Base-by-base conservation (phyloP, 2,329 filamentous ascomycete genomes). In the Monosporascus sp. region DNA sequence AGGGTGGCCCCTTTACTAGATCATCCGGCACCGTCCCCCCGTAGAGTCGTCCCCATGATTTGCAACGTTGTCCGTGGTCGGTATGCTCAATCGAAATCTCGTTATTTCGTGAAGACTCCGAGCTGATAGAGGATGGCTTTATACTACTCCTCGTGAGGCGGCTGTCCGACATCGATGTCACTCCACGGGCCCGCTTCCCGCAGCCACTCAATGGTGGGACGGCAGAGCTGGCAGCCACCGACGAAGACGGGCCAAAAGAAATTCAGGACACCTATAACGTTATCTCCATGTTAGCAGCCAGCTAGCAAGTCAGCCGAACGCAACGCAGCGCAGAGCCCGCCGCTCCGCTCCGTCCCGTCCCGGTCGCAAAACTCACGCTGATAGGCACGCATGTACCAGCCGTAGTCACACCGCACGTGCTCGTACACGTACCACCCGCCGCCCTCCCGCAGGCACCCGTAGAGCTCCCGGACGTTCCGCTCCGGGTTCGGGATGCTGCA, bases 371-470 rank as follows among this genome's bases (percentile, higher is more conserved):
- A 72, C 79, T 70, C 61, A 81, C 80, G 68, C 62, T 83, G 80
- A 64, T 82, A 83, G 17, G 70, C 50, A 14, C 61, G 56, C 60
- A 82, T 70, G 24, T 68, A 62, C 61, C 70, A 69, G 9, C 70
- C 71, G 5, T 66, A 60, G 44, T 70, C 68, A 49, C 66, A 67
- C 51, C 67, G 64, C 39, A 87, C 80, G 60, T 87, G 83, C 70
- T 87, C 83, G 59, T 78, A 86, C 1, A 82, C 75, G 56, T 84
- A 82, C 82, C 82, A 86, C 38, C 77, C 70, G 0, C 83, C 83
- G 5, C 83, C 83, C 5, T 79, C 77, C 68, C 82, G 85, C 54
- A 87, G 71, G 50, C 79, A 77, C 35, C 72, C 68, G 64, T 85
- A 85, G 31, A 87, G 66, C 57, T 78, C 75, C 53, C 67, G 68